Evolutionary conservation across 2,329 filamentous ascomycete genomes (phyloP), one percentile per base, ranked within the genome.

Genomic region (Fusarium sp.): DNA sequence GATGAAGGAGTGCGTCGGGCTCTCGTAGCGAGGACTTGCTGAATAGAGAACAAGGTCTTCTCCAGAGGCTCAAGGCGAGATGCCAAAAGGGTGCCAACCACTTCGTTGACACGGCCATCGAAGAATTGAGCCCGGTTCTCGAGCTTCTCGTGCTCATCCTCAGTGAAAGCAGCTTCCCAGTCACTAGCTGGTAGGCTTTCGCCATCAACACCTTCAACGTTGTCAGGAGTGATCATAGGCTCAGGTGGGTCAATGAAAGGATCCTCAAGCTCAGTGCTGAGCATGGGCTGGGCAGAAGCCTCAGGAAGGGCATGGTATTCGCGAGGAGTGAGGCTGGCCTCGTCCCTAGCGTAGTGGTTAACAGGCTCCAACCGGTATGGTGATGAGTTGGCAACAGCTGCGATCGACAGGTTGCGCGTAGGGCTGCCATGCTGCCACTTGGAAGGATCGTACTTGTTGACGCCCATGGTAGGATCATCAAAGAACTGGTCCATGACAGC

Each of bases 131-230:
- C 92, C 51, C 93, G 89, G 58, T 90, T 89, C 69, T 92, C 89
- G 61, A 98, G 83, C 79, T 97, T 97, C 55, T 89, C 87, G 63
- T 96, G 93, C 74, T 96, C 92, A 33, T 91, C 90, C 16, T 93
- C 92, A 9, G 91, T 91, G 67, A 97, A 90, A 50, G 91, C 89
- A 76, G 91, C 91, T 75, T 97, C 93, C 96, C 96, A 99, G 78
- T 98, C 95, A 77, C 94, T 97, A 64, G 89, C 87, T 23, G 90
- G 89, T 14, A 90, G 83, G 66, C 87, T 89, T 27, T 87, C 86
- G 18, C 62, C 64, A 10, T 75, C 75, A 20, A 86, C 85, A 9
- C 73, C 75, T 25, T 77, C 69, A 56, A 86, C 84, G 20, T 86
- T 85, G 36, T 86, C 83, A 46, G 84, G 83, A 1, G 83, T 84